phyloP scores from a whole-genome alignment of 1,284 basidiomycete species.

The Rhodotorula sp. region DNA sequence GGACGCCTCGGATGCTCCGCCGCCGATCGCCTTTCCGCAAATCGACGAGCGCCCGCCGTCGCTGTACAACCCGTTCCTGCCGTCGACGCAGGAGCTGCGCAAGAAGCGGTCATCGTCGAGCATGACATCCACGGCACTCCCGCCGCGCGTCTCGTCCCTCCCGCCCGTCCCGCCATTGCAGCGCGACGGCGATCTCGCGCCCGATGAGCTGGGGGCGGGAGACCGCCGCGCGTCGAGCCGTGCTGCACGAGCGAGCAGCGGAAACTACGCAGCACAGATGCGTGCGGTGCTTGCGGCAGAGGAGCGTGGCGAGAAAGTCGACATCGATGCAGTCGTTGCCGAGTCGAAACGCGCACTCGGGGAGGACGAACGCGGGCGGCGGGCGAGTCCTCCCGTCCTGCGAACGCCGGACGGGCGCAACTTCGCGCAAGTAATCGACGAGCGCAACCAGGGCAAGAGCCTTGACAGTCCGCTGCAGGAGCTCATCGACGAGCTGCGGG shows the following conservation, averaged over 20 bases:
- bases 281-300: not conserved
- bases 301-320: not conserved
- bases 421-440: not conserved
- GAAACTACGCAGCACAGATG: not conserved
- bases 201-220: not conserved
- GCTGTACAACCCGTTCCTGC: not conserved
- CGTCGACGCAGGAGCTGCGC: not conserved
- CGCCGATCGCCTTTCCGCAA: not conserved
- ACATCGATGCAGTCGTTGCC: not conserved
- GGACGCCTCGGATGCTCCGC: not conserved
- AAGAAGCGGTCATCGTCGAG: not conserved
- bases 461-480: slow-evolving; percentile 5
- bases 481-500: slow-evolving; percentile 10
- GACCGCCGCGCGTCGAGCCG: not conserved
- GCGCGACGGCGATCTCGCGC: not conserved
- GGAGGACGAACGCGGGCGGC: not conserved
- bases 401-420: not conserved
- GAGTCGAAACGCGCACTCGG: not conserved
- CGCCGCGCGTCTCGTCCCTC: not conserved
- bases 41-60: not conserved
- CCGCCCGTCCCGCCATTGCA: not conserved
- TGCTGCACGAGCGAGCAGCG: not conserved
- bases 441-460: not conserved
- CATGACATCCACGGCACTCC: not conserved
- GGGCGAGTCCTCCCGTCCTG: not conserved